Evolutionary conservation across 2,329 filamentous ascomycete species (phyloP).

Genomic region (Arachnomyces sp.): DNA sequence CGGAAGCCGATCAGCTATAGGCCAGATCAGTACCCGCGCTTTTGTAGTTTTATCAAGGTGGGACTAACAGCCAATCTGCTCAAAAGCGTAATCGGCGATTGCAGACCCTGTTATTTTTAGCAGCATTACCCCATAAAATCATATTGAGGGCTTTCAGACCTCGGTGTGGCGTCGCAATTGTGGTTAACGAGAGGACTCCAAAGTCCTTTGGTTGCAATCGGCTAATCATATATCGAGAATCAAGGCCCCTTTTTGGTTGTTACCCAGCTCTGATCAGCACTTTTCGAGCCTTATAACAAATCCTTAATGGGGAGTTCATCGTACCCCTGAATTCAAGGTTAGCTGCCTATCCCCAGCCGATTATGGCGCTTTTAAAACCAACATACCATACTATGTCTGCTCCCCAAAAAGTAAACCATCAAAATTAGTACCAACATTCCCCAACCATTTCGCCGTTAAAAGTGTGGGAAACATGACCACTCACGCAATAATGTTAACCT

Average conservation of each 20-base stretch:
- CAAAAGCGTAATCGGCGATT: conserved; percentile 55
- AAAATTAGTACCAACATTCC: neutral
- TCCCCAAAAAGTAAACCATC: conserved; percentile 4
- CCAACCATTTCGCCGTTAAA: too few species aligned
- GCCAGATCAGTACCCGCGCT: conserved; percentile 34
- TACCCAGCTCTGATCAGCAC: neutral
- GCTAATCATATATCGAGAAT: conserved; percentile 59
- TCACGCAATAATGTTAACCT: conserved; percentile 59
- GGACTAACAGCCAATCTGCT: conserved; percentile 47
- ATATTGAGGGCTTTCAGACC: conserved; percentile 23
- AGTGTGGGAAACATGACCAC: too few species aligned
- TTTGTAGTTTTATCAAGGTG: conserved; percentile 30
- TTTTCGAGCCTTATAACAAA: conserved; percentile 29
- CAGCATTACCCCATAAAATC: neutral
- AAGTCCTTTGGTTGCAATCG: conserved; percentile 55
- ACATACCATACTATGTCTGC: conserved; percentile 43
- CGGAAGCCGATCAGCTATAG: conserved; percentile 40
- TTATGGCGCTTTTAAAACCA: neutral
- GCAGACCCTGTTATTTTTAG: conserved; percentile 41
- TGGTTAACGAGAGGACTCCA: conserved; percentile 64
- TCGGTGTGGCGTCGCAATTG: conserved; percentile 55
- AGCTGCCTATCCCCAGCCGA: neutral
- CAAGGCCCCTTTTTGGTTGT: conserved; percentile 45
- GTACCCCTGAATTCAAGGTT: conserved; percentile 23
- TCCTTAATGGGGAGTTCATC: neutral